Evolutionary conservation across 768 basidiomycete genomes (phyloP).

Genomic region (Auriscalpium microsporum): DNA sequence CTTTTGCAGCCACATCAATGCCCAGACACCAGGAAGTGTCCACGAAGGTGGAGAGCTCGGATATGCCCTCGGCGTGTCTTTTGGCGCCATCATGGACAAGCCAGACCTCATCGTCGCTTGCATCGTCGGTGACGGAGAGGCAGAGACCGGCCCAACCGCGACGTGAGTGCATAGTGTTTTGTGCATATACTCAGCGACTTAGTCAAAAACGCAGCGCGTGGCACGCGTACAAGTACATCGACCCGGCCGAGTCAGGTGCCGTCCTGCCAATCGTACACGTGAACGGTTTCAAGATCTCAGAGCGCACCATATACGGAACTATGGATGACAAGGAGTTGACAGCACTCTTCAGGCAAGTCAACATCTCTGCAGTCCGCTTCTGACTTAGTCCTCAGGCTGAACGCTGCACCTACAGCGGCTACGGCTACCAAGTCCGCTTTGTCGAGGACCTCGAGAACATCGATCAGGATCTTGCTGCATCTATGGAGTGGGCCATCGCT

Average conservation of each 20-base stretch:
- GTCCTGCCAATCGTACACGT: slow-evolving; percentile 87
- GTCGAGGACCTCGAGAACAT: slow-evolving; percentile 60
- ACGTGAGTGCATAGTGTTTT: slow-evolving; percentile 22
- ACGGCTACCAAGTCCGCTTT: slow-evolving; percentile 85
- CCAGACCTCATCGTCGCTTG: slow-evolving; percentile 76
- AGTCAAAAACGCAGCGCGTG: slow-evolving; percentile 40
- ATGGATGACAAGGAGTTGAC: slow-evolving; percentile 85
- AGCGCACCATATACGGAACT: slow-evolving; percentile 81
- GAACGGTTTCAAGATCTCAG: slow-evolving; percentile 87
- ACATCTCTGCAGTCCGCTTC: not conserved
- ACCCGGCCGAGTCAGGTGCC: slow-evolving; percentile 83
- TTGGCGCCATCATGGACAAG: slow-evolving; percentile 88
- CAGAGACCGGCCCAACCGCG: slow-evolving; percentile 74
- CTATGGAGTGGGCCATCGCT: slow-evolving; percentile 71
- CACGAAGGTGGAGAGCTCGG: slow-evolving; percentile 92
- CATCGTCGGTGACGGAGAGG: slow-evolving; percentile 85
- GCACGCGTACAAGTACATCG: slow-evolving; percentile 86
- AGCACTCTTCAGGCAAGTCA: slow-evolving; percentile 58
- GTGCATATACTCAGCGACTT: not conserved
- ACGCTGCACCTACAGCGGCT: slow-evolving; percentile 37
- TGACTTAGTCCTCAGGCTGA: not conserved
- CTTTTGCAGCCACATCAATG: slow-evolving; percentile 54
- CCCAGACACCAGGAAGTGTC: slow-evolving; percentile 81
- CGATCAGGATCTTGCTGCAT: slow-evolving; percentile 71
- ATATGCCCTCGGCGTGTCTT: slow-evolving; percentile 79